phyloP scores from a whole-genome alignment of 2,329 filamentous ascomycete species.

The Ceratocystis lukuohia region DNA sequence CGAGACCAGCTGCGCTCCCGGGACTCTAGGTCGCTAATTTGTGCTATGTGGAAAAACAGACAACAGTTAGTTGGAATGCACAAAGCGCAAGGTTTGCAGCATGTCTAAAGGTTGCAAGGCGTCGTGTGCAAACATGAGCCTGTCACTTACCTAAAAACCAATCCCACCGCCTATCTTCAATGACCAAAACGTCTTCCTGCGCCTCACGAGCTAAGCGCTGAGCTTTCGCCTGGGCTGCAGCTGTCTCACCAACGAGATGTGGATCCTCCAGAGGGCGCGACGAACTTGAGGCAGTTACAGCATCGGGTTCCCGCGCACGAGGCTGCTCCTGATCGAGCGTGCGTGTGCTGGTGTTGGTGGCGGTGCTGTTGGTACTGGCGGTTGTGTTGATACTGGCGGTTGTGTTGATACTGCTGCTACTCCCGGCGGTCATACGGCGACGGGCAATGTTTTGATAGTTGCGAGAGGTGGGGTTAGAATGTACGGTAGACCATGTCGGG shows the following conservation, averaged over 20 bases:
- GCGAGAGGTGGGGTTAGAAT: conserved; percentile 41
- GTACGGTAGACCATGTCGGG: conserved; percentile 44
- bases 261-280: conserved; percentile 50
- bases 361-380: conserved; percentile 26
- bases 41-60: conserved; percentile 27
- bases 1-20: conserved; percentile 37
- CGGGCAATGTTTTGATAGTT: conserved; percentile 52
- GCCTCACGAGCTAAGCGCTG: conserved; percentile 45
- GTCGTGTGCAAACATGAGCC: neutral
- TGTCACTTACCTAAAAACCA: conserved; percentile 41
- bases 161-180: conserved; percentile 48
- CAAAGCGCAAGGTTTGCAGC: neutral
- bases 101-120: neutral
- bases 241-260: conserved; percentile 52
- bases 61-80: conserved; percentile 19
- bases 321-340: conserved; percentile 28
- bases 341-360: conserved; percentile 23
- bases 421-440: conserved; percentile 39
- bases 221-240: conserved; percentile 43
- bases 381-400: conserved; percentile 24
- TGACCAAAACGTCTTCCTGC: conserved; percentile 40
- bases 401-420: conserved; percentile 26
- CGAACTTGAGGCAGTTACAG: neutral
- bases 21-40: conserved; percentile 38
- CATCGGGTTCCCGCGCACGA: conserved; percentile 16